Base-by-base conservation (phyloP, 2,329 filamentous ascomycete species). In the Periconia sp. region DNA sequence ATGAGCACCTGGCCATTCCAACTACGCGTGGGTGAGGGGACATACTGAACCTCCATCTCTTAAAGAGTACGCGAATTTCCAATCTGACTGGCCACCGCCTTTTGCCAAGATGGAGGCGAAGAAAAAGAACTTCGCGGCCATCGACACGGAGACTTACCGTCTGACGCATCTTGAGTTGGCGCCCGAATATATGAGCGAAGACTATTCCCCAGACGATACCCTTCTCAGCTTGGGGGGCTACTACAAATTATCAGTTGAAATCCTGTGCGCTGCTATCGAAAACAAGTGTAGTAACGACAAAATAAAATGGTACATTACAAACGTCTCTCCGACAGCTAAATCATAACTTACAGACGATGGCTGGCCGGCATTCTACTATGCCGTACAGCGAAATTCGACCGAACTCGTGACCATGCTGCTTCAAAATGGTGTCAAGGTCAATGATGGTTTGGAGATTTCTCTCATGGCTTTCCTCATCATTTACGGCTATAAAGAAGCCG, bases 401-500 rank as follows among this genome's bases (percentile, higher is more conserved):
- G 31, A 52, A n/a, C 6, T 27, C 7, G 49, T 54, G 15, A 2
- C 23, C 7, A 35, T 31, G 10, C 23, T 55, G 2, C 49, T 55
- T 2, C 17, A 52, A 20, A 23, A 52, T 27, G 27, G 40, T 8
- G 40, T 27, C 31, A 14, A 33, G 7, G 14, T 33, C 31, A 14
- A 33, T 14, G 14, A 7, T 33, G 31, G 6, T 8, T 42, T 43
- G 30, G 17, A 15, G 20, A 50, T 54, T 18, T 52, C 48, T 15
- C 18, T 49, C 2, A 18, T 54, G 2, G 52, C 52, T 9, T 57
- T 48, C 18, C 45, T 45, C 1, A 43, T 52, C n/a, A 49, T 57
- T 9, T 35, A 49, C 18, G 45, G 45, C 1, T 13, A 47, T 2
- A 6, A 3, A 8, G 44, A 37, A 8, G 45, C 33, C 6, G n/a